phyloP scores from a whole-genome alignment of 441 rosid genomes.

The Brassica hybrid region DNA sequence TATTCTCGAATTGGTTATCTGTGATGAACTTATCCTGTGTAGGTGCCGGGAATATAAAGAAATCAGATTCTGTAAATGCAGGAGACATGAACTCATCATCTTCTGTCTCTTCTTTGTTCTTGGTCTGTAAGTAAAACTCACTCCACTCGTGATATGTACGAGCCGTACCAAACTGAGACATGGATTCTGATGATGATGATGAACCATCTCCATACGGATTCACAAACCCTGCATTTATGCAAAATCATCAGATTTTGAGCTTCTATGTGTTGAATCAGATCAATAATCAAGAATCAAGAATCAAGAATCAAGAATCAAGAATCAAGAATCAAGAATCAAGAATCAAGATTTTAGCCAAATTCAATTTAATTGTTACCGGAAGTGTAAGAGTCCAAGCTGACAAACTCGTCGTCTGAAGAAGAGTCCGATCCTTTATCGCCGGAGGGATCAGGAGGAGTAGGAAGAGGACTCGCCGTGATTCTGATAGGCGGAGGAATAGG shows the following conservation, averaged over 20 bases:
- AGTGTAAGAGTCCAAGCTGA: slow-evolving; percentile 85
- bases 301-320: neutral
- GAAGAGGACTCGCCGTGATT: slow-evolving; percentile 47
- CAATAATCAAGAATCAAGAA: slow-evolving; percentile 1
- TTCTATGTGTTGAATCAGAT: neutral
- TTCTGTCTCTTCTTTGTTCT: slow-evolving; percentile 66
- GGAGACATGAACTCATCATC: slow-evolving; percentile 80
- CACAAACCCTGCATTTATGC: slow-evolving; percentile 71
- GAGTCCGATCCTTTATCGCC: too few species aligned
- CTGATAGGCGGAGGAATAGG: slow-evolving; percentile 86
- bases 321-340: neutral
- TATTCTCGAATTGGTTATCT: slow-evolving; percentile 51
- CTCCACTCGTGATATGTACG: slow-evolving; percentile 78
- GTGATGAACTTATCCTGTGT: slow-evolving; percentile 79
- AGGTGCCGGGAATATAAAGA: slow-evolving; percentile 50
- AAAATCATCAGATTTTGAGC: neutral
- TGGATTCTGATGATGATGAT: slow-evolving; percentile 61
- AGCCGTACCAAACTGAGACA: slow-evolving; percentile 89
- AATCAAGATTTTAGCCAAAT: neutral
- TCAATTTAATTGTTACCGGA: slow-evolving; percentile 48
- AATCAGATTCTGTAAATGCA: slow-evolving; percentile 59
- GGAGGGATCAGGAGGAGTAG: slow-evolving; percentile 18
- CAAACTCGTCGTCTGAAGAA: slow-evolving; percentile 66
- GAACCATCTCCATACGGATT: slow-evolving; percentile 88
- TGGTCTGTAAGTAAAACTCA: slow-evolving; percentile 57